phyloP scores from a whole-genome alignment of 805 yeast genomes.

The Candida xyloterini region DNA sequence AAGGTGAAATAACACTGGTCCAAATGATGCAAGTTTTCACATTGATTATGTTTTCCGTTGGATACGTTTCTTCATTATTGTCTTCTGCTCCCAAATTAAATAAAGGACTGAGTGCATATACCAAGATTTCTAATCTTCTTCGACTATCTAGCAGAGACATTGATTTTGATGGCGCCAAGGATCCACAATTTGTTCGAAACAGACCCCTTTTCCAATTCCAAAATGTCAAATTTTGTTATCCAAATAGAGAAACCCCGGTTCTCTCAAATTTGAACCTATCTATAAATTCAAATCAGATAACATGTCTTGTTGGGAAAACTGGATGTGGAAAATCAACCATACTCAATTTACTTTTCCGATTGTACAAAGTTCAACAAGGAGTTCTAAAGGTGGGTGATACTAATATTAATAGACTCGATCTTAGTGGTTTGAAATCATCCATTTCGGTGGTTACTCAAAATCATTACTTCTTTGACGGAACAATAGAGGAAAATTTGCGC shows the following conservation, averaged over 20 bases:
- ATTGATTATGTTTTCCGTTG: constrained; percentile 68
- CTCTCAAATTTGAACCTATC: constrained; percentile 43
- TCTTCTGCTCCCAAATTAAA: constrained; percentile 73
- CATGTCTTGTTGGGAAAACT: constrained; percentile 79
- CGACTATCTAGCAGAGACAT: constrained; percentile 32
- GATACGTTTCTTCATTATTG: constrained; percentile 58
- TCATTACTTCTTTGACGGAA: constrained; percentile 68
- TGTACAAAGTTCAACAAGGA: constrained; percentile 40
- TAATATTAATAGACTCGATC: constrained; percentile 46
- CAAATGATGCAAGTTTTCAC: constrained; percentile 68
- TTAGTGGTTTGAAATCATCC: constrained; percentile 46
- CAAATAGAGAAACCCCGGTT: constrained; percentile 34
- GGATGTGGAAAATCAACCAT: constrained; percentile 93
- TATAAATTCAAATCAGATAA: constrained; percentile 45
- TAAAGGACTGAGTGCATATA: constrained; percentile 75
- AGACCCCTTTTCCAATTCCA: constrained; percentile 38
- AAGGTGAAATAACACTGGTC: constrained; percentile 50
- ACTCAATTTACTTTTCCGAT: constrained; percentile 49
- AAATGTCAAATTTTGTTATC: constrained; percentile 27
- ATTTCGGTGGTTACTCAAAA: constrained; percentile 75
- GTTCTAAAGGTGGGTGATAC: constrained; percentile 43
- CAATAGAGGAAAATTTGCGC: constrained; percentile 65
- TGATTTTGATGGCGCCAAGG: constrained; percentile 38
- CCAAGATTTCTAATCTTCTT: constrained; percentile 44
- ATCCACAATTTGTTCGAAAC: constrained; percentile 24